Evolutionary conservation across 164 flowering plant genomes (phyloP).

Genomic region (Aristolochia contorta): DNA sequence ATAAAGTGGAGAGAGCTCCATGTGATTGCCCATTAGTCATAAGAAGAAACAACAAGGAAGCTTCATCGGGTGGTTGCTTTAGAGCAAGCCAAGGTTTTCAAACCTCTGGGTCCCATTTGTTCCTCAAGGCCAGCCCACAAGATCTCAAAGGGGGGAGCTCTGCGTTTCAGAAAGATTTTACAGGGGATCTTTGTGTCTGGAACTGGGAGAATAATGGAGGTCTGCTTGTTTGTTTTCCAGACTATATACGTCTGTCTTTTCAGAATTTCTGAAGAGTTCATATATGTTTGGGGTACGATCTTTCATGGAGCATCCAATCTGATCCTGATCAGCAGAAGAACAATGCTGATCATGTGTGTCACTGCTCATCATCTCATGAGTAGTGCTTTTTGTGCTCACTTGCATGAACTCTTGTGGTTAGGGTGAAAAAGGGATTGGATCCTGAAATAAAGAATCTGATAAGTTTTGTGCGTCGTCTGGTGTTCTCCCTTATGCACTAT

Average conservation of each 20-base stretch:
- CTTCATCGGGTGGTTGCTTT: constrained; percentile 31
- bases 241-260: neutral
- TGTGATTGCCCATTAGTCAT: constrained; percentile 38
- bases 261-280: constrained; percentile 2
- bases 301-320: neutral
- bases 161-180: constrained; percentile 16
- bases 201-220: neutral
- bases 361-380: neutral
- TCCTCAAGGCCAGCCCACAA: constrained; percentile 34
- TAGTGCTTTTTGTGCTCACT: constrained; percentile 25
- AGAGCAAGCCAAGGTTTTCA: constrained; percentile 22
- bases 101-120: constrained; percentile 22
- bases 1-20: constrained; percentile 37
- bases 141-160: constrained; percentile 41
- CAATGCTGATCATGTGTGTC: constrained; percentile 6
- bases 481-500: no score
- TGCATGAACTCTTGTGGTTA: constrained; percentile 7
- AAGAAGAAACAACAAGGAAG: constrained; percentile 26
- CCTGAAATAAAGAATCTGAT: no score
- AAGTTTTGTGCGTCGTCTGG: no score
- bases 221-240: constrained; percentile 3
- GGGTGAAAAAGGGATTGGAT: neutral
- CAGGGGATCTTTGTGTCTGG: neutral
- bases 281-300: neutral
- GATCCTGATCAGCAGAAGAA: constrained; percentile 22